Base-by-base conservation (phyloP, 2,329 filamentous ascomycete species). In the Zymoseptoria ardabiliae region DNA sequence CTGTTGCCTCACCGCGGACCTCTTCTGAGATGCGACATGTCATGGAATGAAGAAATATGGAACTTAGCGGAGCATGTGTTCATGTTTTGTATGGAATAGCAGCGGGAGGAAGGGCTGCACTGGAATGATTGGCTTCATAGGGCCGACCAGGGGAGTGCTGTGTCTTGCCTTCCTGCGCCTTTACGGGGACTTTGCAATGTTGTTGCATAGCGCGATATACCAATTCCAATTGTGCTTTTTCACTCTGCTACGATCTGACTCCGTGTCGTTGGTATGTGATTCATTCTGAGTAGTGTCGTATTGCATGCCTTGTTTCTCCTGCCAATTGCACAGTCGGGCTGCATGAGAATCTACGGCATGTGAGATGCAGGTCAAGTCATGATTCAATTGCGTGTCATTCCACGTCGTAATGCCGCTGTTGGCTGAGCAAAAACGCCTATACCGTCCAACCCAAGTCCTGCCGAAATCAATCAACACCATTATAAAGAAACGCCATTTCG, bases 141-240 rank as follows among this genome's bases (percentile, higher is more conserved):
- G 3, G 51, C 28, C 17, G 35, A 45, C n/a, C 35, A 17, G 35
- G 17, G 35, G 35, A 41, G 35, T 45, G 35, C 35, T 45, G 35
- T n/a, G 35, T 53, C 51, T 53, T 53, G 51, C 51, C 28, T 53
- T 25, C 20, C 28, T 53, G 51, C 25, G 25, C 53, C 41, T 17
- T n/a, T 45, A n/a, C 35, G 35, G 35, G 35, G 35, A 45, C 35
- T 45, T 17, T 45, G 35, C 35, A 13, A 45, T 62, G 54, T 57
- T 62, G 56, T 61, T 63, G 62, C 64, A 66, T 66, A 66, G 64
- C 64, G 64, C 61, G 63, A 45, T 58, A 66, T 66, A 66, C 64
- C 64, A 66, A 61, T 63, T 63, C 62, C 61, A 61, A 45, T 45
- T 45, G 35, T 45, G 35, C 35, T 45, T n/a, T 41, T 45, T 45